Percentiles rank a stretch among this genome's conserved stretches.
phyloP scores from a whole-genome alignment of 768 basidiomycete species.

The Boletus rex-veris region DNA sequence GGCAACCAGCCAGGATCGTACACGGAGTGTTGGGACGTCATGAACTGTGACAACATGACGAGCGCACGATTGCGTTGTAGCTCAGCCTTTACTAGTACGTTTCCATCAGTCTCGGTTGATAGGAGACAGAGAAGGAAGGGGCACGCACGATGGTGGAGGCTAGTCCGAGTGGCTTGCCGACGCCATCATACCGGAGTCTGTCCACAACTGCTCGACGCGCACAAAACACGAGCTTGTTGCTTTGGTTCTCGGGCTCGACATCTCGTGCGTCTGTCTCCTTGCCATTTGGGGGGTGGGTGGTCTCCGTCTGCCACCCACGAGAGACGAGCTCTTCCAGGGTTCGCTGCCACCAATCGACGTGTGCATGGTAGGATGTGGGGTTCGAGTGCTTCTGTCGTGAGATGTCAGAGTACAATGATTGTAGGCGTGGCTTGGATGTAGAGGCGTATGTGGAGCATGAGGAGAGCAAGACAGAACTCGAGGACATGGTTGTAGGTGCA shows the following conservation, averaged over 20 bases:
- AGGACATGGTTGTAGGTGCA: constrained; percentile 18
- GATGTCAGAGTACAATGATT: constrained; percentile 86
- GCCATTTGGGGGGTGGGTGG: constrained; percentile 7
- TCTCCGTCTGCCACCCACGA: constrained; percentile 48
- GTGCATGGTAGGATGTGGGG: constrained; percentile 74
- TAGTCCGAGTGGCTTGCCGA: constrained; percentile 72
- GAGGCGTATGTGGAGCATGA: constrained; percentile 27
- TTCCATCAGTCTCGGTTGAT: constrained; percentile 21
- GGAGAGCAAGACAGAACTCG: constrained; percentile 15
- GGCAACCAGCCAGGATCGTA: constrained; percentile 70
- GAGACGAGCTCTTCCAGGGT: constrained; percentile 60
- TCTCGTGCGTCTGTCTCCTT: constrained; percentile 9
- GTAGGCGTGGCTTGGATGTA: constrained; percentile 48
- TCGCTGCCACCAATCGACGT: constrained; percentile 84
- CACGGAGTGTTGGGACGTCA: constrained; percentile 54
- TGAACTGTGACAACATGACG: constrained; percentile 52
- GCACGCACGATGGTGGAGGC: constrained; percentile 70
- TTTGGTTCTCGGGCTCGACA: constrained; percentile 13
- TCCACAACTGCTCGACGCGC: constrained; percentile 56
- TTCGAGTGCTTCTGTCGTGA: constrained; percentile 81
- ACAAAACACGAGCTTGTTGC: constrained; percentile 58
- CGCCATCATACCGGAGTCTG: constrained; percentile 57
- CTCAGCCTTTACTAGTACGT: constrained; percentile 65
- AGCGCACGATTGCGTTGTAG: constrained; percentile 45
- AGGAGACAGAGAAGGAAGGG: neutral